These are phyloP conservation scores for Talaromyces sp. DNA, from an alignment of 2,329 filamentous ascomycete genomes.

Conservation along the genomic window DNA sequence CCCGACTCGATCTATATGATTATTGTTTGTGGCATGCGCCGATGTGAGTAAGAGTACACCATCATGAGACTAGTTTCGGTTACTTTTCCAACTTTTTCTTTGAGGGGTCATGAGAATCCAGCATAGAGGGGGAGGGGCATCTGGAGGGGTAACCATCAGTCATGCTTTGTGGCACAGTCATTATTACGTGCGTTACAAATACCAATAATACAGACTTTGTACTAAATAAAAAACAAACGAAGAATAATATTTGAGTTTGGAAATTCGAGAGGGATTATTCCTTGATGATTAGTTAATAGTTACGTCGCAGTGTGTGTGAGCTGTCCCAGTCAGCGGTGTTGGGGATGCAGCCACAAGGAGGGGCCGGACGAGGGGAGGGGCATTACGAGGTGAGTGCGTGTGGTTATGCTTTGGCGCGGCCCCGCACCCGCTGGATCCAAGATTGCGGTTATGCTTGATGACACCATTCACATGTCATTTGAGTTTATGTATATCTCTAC, in stretches of 20 bases:
- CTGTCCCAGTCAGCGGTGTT: not conserved
- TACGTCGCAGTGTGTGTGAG: not conserved
- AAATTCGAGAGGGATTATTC: not conserved
- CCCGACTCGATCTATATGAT: constrained; percentile 2
- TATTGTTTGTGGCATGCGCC: not conserved
- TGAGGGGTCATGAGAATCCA: not conserved
- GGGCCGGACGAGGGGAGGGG: constrained; percentile 10
- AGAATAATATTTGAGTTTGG: not conserved
- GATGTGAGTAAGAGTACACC: not conserved
- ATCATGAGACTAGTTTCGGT: not conserved
- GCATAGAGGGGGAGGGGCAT: not conserved
- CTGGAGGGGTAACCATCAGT: constrained; percentile 3
- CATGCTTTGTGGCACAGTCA: not conserved
- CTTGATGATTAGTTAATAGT: not conserved
- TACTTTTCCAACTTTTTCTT: not conserved
- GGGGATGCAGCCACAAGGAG: constrained; percentile 1
- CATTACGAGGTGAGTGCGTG: constrained; percentile 10
- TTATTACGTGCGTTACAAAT: not conserved
- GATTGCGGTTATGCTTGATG: constrained; percentile 17
- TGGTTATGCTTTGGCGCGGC: constrained; percentile 13
- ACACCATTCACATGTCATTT: not conserved
- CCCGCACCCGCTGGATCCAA: constrained; percentile 22
- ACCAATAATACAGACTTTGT: not conserved
- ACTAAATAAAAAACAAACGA: not conserved
- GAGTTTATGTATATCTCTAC: not conserved